Evolutionary conservation across 1,139 yeast species (phyloP).

Genomic region (Pichia sp.): DNA sequence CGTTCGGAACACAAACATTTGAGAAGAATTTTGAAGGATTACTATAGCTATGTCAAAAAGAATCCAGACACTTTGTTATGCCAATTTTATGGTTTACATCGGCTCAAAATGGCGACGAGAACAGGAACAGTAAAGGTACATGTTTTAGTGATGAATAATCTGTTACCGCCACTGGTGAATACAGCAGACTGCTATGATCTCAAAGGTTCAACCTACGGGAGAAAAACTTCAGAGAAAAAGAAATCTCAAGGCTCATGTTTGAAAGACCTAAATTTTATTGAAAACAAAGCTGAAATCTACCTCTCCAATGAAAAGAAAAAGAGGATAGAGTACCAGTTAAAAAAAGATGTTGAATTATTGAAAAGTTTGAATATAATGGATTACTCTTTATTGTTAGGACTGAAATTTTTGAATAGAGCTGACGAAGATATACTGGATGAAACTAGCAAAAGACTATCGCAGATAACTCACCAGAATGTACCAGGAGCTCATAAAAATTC

Average conservation of each 20-base stretch:
- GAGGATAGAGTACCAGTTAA: constrained; percentile 64
- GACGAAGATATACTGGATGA: constrained; percentile 22
- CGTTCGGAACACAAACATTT: constrained; percentile 87
- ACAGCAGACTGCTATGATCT: constrained; percentile 84
- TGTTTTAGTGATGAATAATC: constrained; percentile 93
- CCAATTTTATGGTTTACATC: constrained; percentile 92
- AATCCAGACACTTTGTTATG: constrained; percentile 88
- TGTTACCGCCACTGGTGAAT: constrained; percentile 91
- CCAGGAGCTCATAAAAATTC: constrained; percentile 16
- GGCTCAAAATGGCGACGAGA: constrained; percentile 79
- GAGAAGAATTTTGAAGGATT: constrained; percentile 68
- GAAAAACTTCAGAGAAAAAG: constrained; percentile 45
- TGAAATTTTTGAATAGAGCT: constrained; percentile 53
- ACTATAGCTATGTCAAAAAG: constrained; percentile 72
- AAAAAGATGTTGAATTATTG: constrained; percentile 68
- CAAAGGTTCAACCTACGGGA: constrained; percentile 90
- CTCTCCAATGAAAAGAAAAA: constrained; percentile 69
- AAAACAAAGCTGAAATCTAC: constrained; percentile 54
- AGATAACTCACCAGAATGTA: constrained; percentile 29
- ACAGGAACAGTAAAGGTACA: constrained; percentile 67
- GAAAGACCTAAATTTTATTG: constrained; percentile 88
- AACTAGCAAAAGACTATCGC: constrained; percentile 23
- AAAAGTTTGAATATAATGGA: constrained; percentile 87
- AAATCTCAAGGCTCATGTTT: constrained; percentile 41
- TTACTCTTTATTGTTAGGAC: constrained; percentile 82